Percentiles rank a stretch among this genome's conserved stretches.
phyloP scores from a whole-genome alignment of 768 basidiomycete genomes.

The Gloeopeniophorella convolvens region DNA sequence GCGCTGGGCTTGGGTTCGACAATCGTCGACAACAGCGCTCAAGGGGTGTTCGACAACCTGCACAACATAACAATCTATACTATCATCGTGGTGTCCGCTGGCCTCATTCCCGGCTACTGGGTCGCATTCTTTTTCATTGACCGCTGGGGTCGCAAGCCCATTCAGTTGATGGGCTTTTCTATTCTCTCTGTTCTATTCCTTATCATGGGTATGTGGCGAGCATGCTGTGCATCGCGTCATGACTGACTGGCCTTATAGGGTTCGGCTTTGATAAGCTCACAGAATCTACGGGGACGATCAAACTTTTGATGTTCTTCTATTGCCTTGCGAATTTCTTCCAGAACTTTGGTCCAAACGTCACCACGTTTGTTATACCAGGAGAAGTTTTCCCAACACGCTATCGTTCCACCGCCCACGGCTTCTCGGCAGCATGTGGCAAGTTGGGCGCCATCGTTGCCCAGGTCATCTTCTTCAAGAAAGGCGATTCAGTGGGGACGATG shows the following conservation, averaged over 20 bases:
- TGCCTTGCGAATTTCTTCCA: slow-evolving; percentile 38
- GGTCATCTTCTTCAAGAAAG: slow-evolving; percentile 26
- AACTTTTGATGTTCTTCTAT: slow-evolving; percentile 34
- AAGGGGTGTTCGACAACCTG: slow-evolving; percentile 43
- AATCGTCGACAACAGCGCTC: slow-evolving; percentile 25
- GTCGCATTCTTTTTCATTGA: slow-evolving; percentile 61
- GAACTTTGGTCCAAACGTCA: slow-evolving; percentile 41
- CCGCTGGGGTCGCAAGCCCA: slow-evolving; percentile 72
- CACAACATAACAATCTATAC: slow-evolving; percentile 66
- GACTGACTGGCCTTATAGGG: slow-evolving; percentile 18
- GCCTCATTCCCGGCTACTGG: slow-evolving; percentile 80
- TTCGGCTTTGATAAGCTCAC: slow-evolving; percentile 27
- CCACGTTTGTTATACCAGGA: slow-evolving; percentile 39
- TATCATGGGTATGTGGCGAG: slow-evolving; percentile 49
- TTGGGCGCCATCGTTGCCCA: slow-evolving; percentile 38
- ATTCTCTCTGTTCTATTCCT: slow-evolving; percentile 60
- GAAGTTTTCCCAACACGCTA: slow-evolving; percentile 43
- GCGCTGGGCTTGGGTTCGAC: slow-evolving; percentile 55
- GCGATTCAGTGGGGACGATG: slow-evolving; percentile 30
- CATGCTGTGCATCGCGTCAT: neutral
- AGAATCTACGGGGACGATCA: slow-evolving; percentile 22
- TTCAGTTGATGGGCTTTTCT: slow-evolving; percentile 74
- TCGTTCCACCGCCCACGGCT: slow-evolving; percentile 38
- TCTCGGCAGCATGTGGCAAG: slow-evolving; percentile 40
- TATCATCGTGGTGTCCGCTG: slow-evolving; percentile 65